phyloP scores from a whole-genome alignment of 129 eudicot species.

The Saposhnikovia divaricata region DNA sequence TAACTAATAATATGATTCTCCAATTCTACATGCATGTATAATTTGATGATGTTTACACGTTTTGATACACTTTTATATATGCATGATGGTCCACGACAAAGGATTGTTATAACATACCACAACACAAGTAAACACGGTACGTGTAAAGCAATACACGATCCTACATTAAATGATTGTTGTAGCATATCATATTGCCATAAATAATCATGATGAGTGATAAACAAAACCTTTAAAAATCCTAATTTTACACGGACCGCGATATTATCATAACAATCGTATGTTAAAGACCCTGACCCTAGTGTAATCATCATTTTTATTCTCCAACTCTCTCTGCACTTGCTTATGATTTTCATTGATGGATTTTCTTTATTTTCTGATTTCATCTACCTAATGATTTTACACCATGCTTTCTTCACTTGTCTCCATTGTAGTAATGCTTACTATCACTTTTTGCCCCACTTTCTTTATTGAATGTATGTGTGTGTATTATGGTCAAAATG shows the following conservation, averaged over 20 bases:
- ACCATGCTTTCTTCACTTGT: background rate
- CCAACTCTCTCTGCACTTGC: conserved; percentile 3
- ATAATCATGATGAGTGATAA: no score
- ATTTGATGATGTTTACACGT: conserved; percentile 6
- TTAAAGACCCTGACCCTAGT: no score
- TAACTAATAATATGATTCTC: background rate
- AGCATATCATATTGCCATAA: no score
- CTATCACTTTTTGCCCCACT: conserved; percentile 11
- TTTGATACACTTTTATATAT: background rate
- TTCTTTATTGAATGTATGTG: conserved; percentile 1
- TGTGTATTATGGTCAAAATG: conserved; percentile 4
- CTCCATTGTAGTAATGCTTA: background rate
- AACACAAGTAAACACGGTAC: no score
- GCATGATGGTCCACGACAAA: no score
- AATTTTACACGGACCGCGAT: no score
- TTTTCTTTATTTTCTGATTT: background rate
- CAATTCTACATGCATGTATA: background rate
- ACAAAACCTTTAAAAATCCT: no score
- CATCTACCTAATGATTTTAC: conserved; percentile 11
- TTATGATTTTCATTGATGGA: conserved; percentile 6
- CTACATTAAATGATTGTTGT: no score
- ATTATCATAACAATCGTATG: no score
- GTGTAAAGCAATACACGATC: no score
- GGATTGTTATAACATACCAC: no score
- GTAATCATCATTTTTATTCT: conserved; percentile 12